Base-by-base conservation (phyloP, 129 eudicot genomes). In the Pittosporum tobira region DNA sequence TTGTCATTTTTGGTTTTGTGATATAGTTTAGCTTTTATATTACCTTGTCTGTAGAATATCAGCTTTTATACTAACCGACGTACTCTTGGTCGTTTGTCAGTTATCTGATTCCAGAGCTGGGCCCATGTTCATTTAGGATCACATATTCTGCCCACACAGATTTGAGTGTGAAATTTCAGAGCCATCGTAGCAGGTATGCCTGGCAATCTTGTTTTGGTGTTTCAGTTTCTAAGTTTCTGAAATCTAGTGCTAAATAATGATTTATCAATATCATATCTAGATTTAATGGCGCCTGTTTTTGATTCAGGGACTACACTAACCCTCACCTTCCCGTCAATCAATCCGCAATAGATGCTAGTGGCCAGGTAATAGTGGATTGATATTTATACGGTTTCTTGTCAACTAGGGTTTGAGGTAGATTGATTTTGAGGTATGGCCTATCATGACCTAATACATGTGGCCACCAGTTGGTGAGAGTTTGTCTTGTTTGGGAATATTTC, bases 111-210 rank as follows among this genome's bases (percentile, higher is more conserved):
- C 98, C 98, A 5, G 96, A 91, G 61, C 70, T 91, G 47, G 87
- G 94, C 14, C 90, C 96, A 48, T 91, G 98, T 73, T 64, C 83
- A 42, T 88, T 91, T 2, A 78, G 62, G 72, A 91, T 91, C 30
- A 91, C 98, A 16, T 91, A 91, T 69, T 91, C 98, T 71, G 98
- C 98, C n/a, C 98, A 91, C 70, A 83, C 96, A 60, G 98, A 91
- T 76, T 70, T 91, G 76, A 91, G 94, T 59, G 98, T 91, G 13
- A 91, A 91, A 65, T 91, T 91, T 64, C 98, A 91, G 80, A 77
- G 87, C 65, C 98, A 91, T 56, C 94, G 98, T 54, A 91, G 98
- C 86, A 91, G 98, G 98, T 91, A 68, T 23, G 14, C 30, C 37
- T 63, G 59, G 10, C 7, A 12, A 30, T n/a, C 13, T 4, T 63